These are phyloP conservation scores for Perkinsus marinus DNA, from an alignment of 169 alveolate genomes.

Conservation along the genomic window DNA sequence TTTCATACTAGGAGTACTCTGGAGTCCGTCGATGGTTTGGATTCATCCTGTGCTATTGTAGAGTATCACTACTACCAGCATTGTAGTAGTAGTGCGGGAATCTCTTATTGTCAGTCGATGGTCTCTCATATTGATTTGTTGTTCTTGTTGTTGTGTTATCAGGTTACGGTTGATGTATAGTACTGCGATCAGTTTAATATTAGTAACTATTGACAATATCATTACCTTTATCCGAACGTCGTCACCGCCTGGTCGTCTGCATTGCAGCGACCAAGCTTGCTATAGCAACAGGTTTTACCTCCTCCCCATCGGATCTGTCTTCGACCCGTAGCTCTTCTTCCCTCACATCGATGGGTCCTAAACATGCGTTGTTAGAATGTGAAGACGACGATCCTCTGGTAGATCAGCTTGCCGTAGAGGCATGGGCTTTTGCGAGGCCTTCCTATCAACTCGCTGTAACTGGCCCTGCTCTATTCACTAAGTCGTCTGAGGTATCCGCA, in stretches of 20 bases:
- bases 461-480: not conserved
- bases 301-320: not conserved
- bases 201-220: not conserved
- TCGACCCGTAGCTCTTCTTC: no score
- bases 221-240: not conserved
- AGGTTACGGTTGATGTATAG: not conserved
- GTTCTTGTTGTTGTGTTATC: not conserved
- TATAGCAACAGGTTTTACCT: not conserved
- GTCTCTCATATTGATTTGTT: not conserved
- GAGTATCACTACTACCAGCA: no score
- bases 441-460: not conserved
- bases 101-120: not conserved
- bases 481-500: not conserved
- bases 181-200: not conserved
- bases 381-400: not conserved
- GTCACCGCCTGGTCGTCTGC: not conserved
- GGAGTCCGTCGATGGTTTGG: no score
- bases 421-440: not conserved
- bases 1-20: no score
- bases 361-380: not conserved
- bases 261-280: not conserved
- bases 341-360: no score
- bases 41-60: no score
- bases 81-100: no score
- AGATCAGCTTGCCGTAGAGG: not conserved